Base-by-base conservation (phyloP, 495 filamentous ascomycete species). In the Daldinia childiae region DNA sequence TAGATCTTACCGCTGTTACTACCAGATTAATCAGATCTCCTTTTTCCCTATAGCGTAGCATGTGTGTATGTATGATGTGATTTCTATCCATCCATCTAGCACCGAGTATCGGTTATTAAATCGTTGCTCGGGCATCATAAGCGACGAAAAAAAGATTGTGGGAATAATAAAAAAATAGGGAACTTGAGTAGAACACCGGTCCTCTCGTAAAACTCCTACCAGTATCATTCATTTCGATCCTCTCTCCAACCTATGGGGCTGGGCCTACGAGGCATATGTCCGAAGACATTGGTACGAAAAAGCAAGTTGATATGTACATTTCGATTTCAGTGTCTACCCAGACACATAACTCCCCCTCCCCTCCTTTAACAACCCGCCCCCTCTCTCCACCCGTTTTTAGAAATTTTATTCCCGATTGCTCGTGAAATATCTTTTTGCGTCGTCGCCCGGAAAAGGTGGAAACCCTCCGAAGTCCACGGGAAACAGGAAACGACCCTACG, bases 371-470 rank as follows among this genome's bases (percentile, higher is more conserved):
- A 12, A 6, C 26, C 50, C 26, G 6, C 26, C 17, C 55, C 30
- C 8, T 24, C 43, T 48, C 55, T 38, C 48, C 12, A 30, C 24
- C 50, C 36, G 43, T 32, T 54, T 58, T 71, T 38, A 24, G 14
- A 15, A 43, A 52, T 30, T 39, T 62, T 61, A 55, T 51, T 72
- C 26, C 64, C 55, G 69, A 72, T 72, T 72, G 69, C 69, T 72
- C 69, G 59, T 59, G 64, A 60, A 43, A 57, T 54, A 72, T 64
- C 48, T 61, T 72, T 58, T 29, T 36, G 43, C 45, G 17, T 26
- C 19, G 21, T 62, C 48, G 61, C 45, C 59, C 52, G 69, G 36
- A 61, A 64, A 63, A n/a, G 36, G 54, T 12, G 56, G 39, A 60
- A 58, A 41, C 55, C 17, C 21, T 66, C 59, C 64, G 48, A 34